A percentile compares a stretch with the other conserved stretches of the same genome.
These are phyloP conservation scores for Aegilops sharonensis DNA, from an alignment of 176 grass and related monocot species.

Conservation along the genomic window DNA sequence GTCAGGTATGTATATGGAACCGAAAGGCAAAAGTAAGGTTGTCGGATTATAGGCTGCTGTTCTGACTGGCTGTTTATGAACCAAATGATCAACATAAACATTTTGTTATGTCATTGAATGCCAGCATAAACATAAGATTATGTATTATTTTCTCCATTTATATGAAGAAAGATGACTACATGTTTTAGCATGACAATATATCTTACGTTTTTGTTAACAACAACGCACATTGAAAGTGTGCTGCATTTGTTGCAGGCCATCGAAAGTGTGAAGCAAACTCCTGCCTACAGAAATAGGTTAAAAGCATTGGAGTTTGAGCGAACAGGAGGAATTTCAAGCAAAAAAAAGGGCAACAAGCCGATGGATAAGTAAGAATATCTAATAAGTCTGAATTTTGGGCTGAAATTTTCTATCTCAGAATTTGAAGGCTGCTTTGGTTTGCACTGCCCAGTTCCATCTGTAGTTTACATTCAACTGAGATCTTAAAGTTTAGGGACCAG, in stretches of 20 bases:
- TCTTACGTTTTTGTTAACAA: background rate
- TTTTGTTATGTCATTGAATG: background rate
- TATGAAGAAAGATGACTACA: background rate
- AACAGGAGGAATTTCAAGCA: conserved; percentile 72
- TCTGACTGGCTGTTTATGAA: conserved; percentile 15
- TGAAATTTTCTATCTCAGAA: conserved; percentile 13
- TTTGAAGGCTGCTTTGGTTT: conserved; percentile 14
- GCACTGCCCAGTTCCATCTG: background rate
- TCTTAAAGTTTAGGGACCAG: background rate
- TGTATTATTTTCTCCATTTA: conserved; percentile 8
- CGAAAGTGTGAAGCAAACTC: conserved; percentile 89
- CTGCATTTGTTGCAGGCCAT: conserved; percentile 60
- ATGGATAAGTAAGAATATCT: conserved; percentile 73
- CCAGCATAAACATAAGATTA: background rate
- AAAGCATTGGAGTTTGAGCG: conserved; percentile 93
- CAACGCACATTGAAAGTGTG: background rate
- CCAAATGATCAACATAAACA: background rate
- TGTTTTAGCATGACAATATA: conserved; percentile 1
- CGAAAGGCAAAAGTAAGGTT: background rate
- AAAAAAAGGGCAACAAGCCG: conserved; percentile 89
- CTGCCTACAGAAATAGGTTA: conserved; percentile 95
- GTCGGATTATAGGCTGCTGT: background rate
- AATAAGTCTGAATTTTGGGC: background rate
- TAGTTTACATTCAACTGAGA: background rate
- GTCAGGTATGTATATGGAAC: conserved; percentile 59